These are phyloP conservation scores for Plasmodium yoelii DNA, from an alignment of 169 alveolate genomes.

Conservation along the genomic window DNA sequence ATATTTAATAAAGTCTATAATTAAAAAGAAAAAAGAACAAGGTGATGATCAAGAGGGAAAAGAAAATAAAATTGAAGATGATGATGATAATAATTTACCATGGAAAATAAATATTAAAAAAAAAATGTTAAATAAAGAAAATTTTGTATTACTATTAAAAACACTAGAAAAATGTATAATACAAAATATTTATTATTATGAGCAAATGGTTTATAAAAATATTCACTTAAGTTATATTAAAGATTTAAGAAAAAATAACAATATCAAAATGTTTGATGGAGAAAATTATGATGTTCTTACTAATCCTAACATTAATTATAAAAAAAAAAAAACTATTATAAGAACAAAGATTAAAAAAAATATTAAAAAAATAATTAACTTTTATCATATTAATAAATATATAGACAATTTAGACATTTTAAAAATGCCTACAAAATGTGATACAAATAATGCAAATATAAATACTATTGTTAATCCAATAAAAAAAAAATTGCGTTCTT, in stretches of 20 bases:
- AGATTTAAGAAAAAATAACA: slow-evolving; percentile 13
- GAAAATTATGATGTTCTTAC: slow-evolving; percentile 74
- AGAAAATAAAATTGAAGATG: slow-evolving; percentile 4
- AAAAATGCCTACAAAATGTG: not conserved
- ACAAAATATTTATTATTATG: slow-evolving; percentile 51
- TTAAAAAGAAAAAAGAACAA: slow-evolving; percentile 66
- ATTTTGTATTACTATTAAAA: slow-evolving; percentile 41
- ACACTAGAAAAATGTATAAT: slow-evolving; percentile 47
- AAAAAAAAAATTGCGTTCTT: slow-evolving; percentile 9
- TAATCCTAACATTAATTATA: slow-evolving; percentile 52
- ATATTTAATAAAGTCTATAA: slow-evolving; percentile 56
- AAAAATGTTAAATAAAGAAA: slow-evolving; percentile 43
- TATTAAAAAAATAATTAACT: slow-evolving; percentile 46
- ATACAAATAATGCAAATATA: not conserved
- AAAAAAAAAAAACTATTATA: slow-evolving; percentile 46
- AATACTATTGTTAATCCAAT: slow-evolving; percentile 8
- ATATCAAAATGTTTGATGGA: slow-evolving; percentile 64
- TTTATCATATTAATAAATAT: slow-evolving; percentile 10
- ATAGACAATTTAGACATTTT: not conserved
- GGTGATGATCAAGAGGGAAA: slow-evolving; percentile 10
- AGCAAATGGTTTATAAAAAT: slow-evolving; percentile 63
- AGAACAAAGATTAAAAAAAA: slow-evolving; percentile 47
- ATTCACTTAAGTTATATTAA: slow-evolving; percentile 28
- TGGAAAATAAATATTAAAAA: slow-evolving; percentile 65
- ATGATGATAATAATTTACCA: slow-evolving; percentile 16